Evolutionary conservation across 345 rosid genomes (phyloP), one percentile per base, ranked within the genome.

Genomic region (Anastatica hierochuntica): DNA sequence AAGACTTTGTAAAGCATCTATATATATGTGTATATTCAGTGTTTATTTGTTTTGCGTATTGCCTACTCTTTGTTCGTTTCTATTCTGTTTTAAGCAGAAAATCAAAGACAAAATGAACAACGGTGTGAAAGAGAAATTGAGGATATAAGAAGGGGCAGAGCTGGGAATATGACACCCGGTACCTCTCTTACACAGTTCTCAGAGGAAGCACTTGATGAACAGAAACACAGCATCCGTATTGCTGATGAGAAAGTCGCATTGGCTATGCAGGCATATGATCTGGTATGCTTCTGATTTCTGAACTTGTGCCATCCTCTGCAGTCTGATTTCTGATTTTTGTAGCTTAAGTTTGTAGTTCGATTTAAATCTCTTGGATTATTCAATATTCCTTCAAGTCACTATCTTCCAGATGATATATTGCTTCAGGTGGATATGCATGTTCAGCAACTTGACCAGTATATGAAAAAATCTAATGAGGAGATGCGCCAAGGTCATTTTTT

Each of bases 211-310:
- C 74, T 92, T 44, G 98, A 92, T 34, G 96, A 92, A 68, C 98
- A 92, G 72, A 84, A 81, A 69, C 98, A 92, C 77, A 74, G 90
- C 56, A 63, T 88, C 62, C 72, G 98, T 53, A 85, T 92, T 65
- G 98, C 96, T 2, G 96, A 92, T 68, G 98, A 92, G 74, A 92
- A 92, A 69, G 84, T 92, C 37, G 78, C 94, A 1, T 69, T 88
- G 75, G 95, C 97, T 72, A 66, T 72, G 56, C 98, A 92, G 52
- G 88, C 90, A 5, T 92, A 92, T 77, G 98, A 88, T 77, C 69
- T 92, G 85, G 98, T 88, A 78, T 29, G 43, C 33, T 11, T 37
- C 6, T 8, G 2, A 3, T 29, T 29, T 29, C 2, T 29, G 2
- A 1, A 3, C 3, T 21, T 21, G 24, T 21, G 24, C 5, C 5